Percentiles rank a stretch among this genome's conserved stretches.
phyloP scores from a whole-genome alignment of 139 green algal genomes.

The Tetratostichococcus sp. region DNA sequence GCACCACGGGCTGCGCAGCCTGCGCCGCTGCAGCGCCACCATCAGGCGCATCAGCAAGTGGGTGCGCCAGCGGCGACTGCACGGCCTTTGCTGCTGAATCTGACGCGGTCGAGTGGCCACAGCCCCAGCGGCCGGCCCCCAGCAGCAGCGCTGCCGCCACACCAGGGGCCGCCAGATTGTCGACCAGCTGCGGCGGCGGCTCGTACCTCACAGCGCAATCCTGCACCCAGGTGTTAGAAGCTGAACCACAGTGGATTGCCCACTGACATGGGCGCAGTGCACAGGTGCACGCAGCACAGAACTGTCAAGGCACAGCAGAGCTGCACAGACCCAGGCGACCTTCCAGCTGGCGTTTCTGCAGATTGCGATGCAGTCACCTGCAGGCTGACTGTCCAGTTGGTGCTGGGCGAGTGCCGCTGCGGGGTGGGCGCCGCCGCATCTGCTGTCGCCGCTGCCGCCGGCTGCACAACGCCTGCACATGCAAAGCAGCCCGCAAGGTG shows the following conservation, averaged over 20 bases:
- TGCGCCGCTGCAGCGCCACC: not conserved
- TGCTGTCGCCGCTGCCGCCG: not conserved
- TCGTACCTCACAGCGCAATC: conserved; percentile 24
- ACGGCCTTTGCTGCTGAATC: not conserved
- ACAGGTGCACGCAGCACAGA: too few relatives aligned
- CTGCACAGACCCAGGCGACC: too few relatives aligned
- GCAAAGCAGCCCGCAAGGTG: not conserved
- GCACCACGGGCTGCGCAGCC: conserved; percentile 19
- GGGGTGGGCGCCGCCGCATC: too few relatives aligned
- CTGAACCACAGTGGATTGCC: conserved; percentile 10
- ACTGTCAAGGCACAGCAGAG: too few relatives aligned
- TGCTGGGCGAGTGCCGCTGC: not conserved
- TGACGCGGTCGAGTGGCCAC: too few relatives aligned
- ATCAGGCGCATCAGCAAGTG: not conserved
- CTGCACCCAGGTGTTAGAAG: too few relatives aligned
- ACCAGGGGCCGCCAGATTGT: conserved; percentile 5
- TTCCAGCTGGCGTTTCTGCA: too few relatives aligned
- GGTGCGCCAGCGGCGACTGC: not conserved
- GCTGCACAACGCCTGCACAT: too few relatives aligned
- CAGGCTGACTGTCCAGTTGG: not conserved
- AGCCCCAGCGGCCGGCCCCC: conserved; percentile 17
- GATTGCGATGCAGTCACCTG: too few relatives aligned
- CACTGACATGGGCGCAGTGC: too few relatives aligned
- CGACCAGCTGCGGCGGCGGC: not conserved
- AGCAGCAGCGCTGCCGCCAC: conserved; percentile 22